A percentile compares a stretch with the other conserved stretches of the same genome.
phyloP scores from a whole-genome alignment of 441 rosid genomes.

The Daphne laureola region DNA sequence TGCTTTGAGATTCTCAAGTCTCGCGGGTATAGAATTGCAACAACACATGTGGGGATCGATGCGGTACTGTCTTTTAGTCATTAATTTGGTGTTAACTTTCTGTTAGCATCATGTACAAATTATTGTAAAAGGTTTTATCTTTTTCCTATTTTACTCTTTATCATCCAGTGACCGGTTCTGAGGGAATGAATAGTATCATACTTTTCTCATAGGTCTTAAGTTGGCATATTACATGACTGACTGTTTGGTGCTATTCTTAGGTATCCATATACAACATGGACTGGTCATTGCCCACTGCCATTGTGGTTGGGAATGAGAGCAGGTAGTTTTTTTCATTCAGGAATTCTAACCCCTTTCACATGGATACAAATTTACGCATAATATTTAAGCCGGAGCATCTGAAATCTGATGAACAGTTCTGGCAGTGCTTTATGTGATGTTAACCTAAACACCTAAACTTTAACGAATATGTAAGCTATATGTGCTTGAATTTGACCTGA shows the following conservation, averaged over 20 bases:
- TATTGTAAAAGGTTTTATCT: no score
- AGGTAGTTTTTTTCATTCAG: conserved; percentile 31
- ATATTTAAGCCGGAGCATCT: neutral
- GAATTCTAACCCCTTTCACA: neutral
- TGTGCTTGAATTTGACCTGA: no score
- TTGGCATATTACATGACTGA: neutral
- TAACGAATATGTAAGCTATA: no score
- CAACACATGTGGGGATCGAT: conserved; percentile 79
- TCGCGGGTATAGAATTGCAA: conserved; percentile 78
- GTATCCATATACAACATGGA: conserved; percentile 91
- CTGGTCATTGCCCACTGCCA: conserved; percentile 89
- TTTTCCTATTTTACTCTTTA: no score
- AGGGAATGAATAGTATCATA: no score
- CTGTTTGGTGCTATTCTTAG: conserved; percentile 23
- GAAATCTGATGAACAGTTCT: neutral
- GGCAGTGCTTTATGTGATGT: no score
- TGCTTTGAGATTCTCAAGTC: conserved; percentile 63
- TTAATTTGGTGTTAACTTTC: neutral
- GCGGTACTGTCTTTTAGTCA: conserved; percentile 40
- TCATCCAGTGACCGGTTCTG: no score
- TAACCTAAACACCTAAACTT: no score
- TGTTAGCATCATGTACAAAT: neutral
- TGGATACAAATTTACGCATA: no score
- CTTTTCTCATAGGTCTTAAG: no score
- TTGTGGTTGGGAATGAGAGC: conserved; percentile 88